These are phyloP conservation scores for Plasmodium blacklocki DNA, from an alignment of 169 alveolate species.

Conservation along the genomic window DNA sequence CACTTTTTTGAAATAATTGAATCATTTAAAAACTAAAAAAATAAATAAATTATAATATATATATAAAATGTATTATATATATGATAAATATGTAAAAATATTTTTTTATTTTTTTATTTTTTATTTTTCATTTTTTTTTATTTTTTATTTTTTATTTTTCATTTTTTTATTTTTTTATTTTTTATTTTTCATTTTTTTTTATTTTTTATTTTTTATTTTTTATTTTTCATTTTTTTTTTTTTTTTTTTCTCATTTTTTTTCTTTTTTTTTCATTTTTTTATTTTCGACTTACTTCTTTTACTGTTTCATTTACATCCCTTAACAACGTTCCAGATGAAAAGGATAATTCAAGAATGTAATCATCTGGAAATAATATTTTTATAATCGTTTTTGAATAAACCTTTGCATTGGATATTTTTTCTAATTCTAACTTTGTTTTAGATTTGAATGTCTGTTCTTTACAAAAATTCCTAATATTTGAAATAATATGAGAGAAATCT, in stretches of 20 bases:
- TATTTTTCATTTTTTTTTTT: background rate
- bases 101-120: too few species aligned
- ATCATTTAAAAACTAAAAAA: constrained; percentile 36
- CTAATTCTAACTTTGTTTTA: constrained; percentile 48
- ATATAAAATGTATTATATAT: background rate
- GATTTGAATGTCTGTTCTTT: constrained; percentile 70
- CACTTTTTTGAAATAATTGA: constrained; percentile 28
- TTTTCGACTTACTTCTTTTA: constrained; percentile 26
- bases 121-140: too few species aligned
- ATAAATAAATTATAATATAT: background rate
- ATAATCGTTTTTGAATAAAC: constrained; percentile 49
- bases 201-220: background rate
- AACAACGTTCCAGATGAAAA: constrained; percentile 55
- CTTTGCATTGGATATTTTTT: constrained; percentile 48
- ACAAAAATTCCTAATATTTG: constrained; percentile 39
- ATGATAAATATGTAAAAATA: background rate
- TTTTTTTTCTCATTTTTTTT: background rate
- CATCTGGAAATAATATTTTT: constrained; percentile 68
- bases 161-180: too few species aligned
- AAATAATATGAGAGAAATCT: constrained; percentile 38
- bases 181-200: background rate
- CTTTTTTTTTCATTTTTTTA: constrained; percentile 1
- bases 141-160: too few species aligned
- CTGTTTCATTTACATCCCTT: constrained; percentile 35
- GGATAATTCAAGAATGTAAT: constrained; percentile 58